A percentile compares a stretch with the other conserved stretches of the same genome.
phyloP scores from a whole-genome alignment of 306 rosid species.

The Sicyos edulis region DNA sequence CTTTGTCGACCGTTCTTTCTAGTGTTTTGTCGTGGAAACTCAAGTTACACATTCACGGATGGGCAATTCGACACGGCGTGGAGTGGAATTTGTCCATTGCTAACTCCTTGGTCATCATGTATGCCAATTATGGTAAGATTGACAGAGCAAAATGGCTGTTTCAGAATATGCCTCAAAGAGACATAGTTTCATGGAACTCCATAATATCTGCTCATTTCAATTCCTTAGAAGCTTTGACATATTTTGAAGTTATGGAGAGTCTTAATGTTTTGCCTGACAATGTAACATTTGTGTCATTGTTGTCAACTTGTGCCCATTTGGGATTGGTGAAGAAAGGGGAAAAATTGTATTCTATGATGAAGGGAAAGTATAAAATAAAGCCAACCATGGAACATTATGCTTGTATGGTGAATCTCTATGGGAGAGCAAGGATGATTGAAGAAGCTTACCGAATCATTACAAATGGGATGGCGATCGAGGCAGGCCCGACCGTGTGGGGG shows the following conservation, averaged over 20 bases:
- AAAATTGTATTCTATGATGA: conserved; percentile 53
- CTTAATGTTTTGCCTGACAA: conserved; percentile 47
- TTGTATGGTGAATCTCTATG: conserved; percentile 83
- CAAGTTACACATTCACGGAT: conserved; percentile 68
- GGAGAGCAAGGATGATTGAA: conserved; percentile 67
- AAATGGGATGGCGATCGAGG: conserved; percentile 46
- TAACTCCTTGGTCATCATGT: conserved; percentile 57
- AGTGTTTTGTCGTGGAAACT: conserved; percentile 31
- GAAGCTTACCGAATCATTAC: conserved; percentile 55
- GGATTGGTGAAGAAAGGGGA: conserved; percentile 63
- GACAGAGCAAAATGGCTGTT: conserved; percentile 50
- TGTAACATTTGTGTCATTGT: conserved; percentile 64
- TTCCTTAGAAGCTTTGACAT: conserved; percentile 39
- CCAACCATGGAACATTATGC: conserved; percentile 83
- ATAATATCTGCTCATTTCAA: conserved; percentile 70
- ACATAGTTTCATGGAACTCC: conserved; percentile 77
- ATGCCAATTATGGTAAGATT: conserved; percentile 54
- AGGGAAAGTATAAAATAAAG: conserved; percentile 50
- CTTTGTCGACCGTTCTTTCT: conserved; percentile 51
- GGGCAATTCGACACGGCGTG: conserved; percentile 50
- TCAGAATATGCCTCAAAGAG: conserved; percentile 62
- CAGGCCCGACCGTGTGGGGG: conserved; percentile 85
- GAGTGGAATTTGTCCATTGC: conserved; percentile 63
- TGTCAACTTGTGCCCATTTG: conserved; percentile 67
- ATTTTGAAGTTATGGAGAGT: conserved; percentile 61